Evolutionary conservation across 2,329 filamentous ascomycete genomes (phyloP), one percentile per base, ranked within the genome.

Genomic region (Lecanicillium sp.): DNA sequence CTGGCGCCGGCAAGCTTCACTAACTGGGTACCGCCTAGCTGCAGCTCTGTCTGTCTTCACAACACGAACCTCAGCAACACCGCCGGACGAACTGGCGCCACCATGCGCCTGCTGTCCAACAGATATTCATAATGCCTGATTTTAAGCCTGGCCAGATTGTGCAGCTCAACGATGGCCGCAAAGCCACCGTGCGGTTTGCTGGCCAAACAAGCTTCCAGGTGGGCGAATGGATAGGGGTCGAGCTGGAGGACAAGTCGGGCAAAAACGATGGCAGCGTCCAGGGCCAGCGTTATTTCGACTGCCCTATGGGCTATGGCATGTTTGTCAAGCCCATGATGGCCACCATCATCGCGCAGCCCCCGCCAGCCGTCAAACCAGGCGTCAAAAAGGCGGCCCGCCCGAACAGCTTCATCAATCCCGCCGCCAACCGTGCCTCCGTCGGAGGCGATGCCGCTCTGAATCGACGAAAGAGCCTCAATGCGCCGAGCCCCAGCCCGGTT

Each of bases 211-310:
- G 79, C 58, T 95, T 97, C 67, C 83, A 89, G 50, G 72, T 77
- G 5, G 91, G 90, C 53, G 82, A 87, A 52, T 97, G 90, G 89
- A 75, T 96, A 51, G 91, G 91, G 54, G 79, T 97, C 51, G 90
- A 95, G 71, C 79, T 97, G 49, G 82, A 89, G 44, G 85, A 88
- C 39, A 74, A 83, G 45, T 80, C 78, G 17, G 91, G 93, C 26
- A 97, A 97, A 72, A 97, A 97, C 59, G 89, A 97, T 74, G 91
- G 91, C 55, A 85, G 86, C 48, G 88, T 97, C 39, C 81, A 91
- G 65, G 90, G 89, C 52, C 79, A 88, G 62, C 76, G 88, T 17
- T 97, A 97, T 64, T 97, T 95, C 58, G 81, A 90, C 42, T 97
- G 91, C 68, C 77, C 62, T 67, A 84, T 78, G 80, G 88, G 74